A percentile compares a stretch with the other conserved stretches of the same genome.
Conservation (phyloP, 352 stramenopile genomes). For the Phytophthora sp. region DNA sequence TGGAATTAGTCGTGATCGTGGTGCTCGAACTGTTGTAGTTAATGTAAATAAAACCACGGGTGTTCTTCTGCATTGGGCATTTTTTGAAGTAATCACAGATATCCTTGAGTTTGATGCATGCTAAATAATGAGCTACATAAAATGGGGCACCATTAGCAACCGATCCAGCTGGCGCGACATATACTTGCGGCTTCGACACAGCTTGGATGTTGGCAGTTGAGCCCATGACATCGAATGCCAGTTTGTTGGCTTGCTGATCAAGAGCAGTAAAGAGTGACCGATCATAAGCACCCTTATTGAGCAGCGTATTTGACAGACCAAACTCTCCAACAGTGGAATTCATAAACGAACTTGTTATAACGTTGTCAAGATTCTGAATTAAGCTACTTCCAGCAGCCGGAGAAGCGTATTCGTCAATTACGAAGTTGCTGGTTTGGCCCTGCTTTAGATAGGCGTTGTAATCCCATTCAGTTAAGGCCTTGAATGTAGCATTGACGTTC, state of each 20-base stretch:
- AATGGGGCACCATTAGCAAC: not conserved
- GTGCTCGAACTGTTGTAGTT: constrained; percentile 2
- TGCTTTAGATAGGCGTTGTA: constrained; percentile 1
- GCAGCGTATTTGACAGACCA: not conserved
- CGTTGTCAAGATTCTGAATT: too few species aligned
- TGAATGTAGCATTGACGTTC: too few species aligned
- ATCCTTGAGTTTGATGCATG: not conserved
- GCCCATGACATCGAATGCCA: not conserved
- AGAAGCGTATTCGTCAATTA: not conserved
- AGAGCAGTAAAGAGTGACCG: too few species aligned
- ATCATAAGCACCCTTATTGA: not conserved
- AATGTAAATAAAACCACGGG: not conserved
- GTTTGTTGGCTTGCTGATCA: not conserved
- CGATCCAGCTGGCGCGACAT: not conserved
- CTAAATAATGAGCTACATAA: constrained; percentile 11
- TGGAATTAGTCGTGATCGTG: not conserved
- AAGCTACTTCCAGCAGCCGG: too few species aligned
- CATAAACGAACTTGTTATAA: too few species aligned
- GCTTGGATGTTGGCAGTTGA: constrained; percentile 1
- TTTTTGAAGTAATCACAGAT: too few species aligned
- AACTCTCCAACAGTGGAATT: too few species aligned
- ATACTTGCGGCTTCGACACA: not conserved
- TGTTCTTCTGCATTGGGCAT: constrained; percentile 14
- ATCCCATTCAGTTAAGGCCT: constrained; percentile 5
- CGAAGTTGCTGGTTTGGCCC: not conserved